Evolutionary conservation across 768 basidiomycete species (phyloP), one percentile per base, ranked within the genome.

Genomic region (Calocybe gangraenosa): DNA sequence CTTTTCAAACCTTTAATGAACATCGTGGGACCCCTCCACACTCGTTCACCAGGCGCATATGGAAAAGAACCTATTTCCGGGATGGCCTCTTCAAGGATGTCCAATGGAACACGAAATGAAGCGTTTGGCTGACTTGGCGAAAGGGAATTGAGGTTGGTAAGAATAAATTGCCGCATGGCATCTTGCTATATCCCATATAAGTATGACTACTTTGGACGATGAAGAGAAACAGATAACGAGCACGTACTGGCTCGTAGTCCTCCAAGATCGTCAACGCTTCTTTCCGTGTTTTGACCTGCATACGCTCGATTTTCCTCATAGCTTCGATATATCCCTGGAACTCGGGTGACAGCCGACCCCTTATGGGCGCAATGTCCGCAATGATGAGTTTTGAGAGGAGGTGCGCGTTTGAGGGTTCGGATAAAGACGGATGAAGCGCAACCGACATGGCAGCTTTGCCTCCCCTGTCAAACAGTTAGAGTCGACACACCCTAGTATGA

Each of bases 1-100:
- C 85, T 87, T 64, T 75, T 78, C n/a, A 68, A 60, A 3, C 91
- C 90, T 56, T 91, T 90, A 49, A 91, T 70, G 56, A 91, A 83
- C 21, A 92, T 56, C 1, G 82, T 75, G 25, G 65, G 69, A 0
- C 84, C 84, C 2, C 66, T 54, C 70, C 76, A 81, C 5, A 47
- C 58, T 15, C 65, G 65, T 46, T 83, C 54, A 0, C 72, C 79
- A 0, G 82, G 75, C 21, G 55, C 59, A 55, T 84, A 89, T 0
- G 91, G 90, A 59, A 94, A 93, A 11, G 69, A 69, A 5, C 88
- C 92, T 3, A 92, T 71, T 30, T 81, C 74, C 0, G 68, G 61
- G 14, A 92, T 73, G 0, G 78, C 69, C 3, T 70, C 66, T 2
- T 67, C 68, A 21, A 93, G 67, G 37, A 82, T 78, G 15, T 76